Evolutionary conservation across 768 basidiomycete genomes (phyloP).

Genomic region (Suillus luteus): DNA sequence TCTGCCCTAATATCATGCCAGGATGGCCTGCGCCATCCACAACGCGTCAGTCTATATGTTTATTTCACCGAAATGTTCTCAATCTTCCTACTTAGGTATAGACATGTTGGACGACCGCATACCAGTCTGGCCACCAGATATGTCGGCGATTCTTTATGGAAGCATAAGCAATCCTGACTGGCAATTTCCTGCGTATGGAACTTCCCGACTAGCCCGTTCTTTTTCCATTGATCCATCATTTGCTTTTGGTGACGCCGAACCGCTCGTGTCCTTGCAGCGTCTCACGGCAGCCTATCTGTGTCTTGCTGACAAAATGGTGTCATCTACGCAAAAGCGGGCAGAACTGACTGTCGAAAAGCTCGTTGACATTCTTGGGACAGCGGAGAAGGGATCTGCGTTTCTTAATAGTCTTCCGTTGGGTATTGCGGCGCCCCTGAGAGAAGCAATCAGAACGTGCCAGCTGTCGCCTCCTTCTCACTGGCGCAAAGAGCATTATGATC

Average conservation of each 20-base stretch:
- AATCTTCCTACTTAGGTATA: constrained; percentile 33
- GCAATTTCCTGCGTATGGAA: constrained; percentile 51
- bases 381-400: constrained; percentile 47
- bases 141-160: constrained; percentile 63
- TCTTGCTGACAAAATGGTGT: constrained; percentile 54
- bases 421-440: constrained; percentile 75
- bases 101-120: constrained; percentile 66
- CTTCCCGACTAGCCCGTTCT: constrained; percentile 49
- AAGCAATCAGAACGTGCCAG: constrained; percentile 85
- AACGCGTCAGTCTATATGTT: constrained; percentile 22
- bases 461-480: constrained; percentile 73
- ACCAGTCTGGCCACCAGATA: constrained; percentile 78
- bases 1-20: constrained; percentile 64
- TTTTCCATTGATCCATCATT: constrained; percentile 54
- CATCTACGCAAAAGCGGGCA: constrained; percentile 62
- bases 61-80: background rate
- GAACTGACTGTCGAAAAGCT: constrained; percentile 63
- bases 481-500: constrained; percentile 46
- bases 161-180: constrained; percentile 66
- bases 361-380: constrained; percentile 42
- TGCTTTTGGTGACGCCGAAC: constrained; percentile 64
- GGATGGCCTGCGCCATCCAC: constrained; percentile 57
- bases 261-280: constrained; percentile 53
- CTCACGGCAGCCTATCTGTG: constrained; percentile 59
- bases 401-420: constrained; percentile 66